phyloP scores from a whole-genome alignment of 129 eudicot genomes.

The Artemisia annua region DNA sequence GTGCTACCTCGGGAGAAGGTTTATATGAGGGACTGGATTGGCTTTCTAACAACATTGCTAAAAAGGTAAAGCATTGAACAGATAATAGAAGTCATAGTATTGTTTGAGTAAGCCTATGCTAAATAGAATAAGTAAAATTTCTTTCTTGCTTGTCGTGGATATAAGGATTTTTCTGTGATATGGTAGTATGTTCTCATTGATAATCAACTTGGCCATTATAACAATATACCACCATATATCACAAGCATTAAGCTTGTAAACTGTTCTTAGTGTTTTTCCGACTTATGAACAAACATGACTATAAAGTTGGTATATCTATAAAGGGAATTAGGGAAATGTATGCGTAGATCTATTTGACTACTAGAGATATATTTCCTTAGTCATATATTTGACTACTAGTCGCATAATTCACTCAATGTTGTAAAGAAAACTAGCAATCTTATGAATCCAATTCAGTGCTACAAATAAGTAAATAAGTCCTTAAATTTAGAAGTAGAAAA shows the following conservation, averaged over 20 bases:
- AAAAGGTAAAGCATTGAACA: conserved; percentile 33
- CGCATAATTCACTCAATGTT: no score
- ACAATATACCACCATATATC: background rate
- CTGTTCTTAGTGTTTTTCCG: background rate
- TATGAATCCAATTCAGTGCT: no score
- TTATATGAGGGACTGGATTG: conserved; percentile 62
- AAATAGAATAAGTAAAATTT: no score
- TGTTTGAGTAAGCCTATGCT: background rate
- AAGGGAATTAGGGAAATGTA: background rate
- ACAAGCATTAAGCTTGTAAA: background rate
- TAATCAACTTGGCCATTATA: background rate
- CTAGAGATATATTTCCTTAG: background rate
- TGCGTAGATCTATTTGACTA: no score
- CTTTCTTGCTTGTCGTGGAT: background rate
- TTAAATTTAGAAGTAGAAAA: background rate
- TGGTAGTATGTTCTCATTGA: background rate
- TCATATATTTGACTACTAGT: background rate
- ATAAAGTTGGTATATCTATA: background rate
- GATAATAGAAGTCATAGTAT: no score
- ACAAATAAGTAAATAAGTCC: background rate
- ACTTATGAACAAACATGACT: background rate
- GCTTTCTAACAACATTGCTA: conserved; percentile 65
- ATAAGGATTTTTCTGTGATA: background rate
- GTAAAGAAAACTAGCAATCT: background rate
- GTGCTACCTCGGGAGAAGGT: conserved; percentile 67